phyloP scores from a whole-genome alignment of 257 asterid species.

The Fraxinus anomala region DNA sequence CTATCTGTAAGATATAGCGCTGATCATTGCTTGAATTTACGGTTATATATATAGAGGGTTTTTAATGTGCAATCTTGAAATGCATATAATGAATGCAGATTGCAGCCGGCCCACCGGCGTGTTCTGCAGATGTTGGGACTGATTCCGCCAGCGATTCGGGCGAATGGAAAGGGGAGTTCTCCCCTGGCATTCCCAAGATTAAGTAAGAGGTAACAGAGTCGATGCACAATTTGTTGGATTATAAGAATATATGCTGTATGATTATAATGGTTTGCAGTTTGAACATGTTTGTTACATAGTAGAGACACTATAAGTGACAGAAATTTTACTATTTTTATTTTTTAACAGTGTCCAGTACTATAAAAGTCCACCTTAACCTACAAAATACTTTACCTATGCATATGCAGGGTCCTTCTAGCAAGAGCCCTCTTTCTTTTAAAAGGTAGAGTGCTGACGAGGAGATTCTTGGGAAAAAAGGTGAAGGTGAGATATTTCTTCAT shows the following conservation, averaged over 20 bases:
- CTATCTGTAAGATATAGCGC: too few relatives aligned
- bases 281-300: neutral
- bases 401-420: conserved; percentile 79
- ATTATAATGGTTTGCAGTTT: too few relatives aligned
- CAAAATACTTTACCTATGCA: neutral
- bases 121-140: too few relatives aligned
- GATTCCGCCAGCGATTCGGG: too few relatives aligned
- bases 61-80: neutral
- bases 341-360: neutral
- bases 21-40: too few relatives aligned
- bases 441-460: conserved; percentile 93
- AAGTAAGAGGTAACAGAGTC: conserved; percentile 65
- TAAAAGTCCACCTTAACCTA: neutral
- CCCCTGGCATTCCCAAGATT: conserved; percentile 75
- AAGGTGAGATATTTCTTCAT: conserved; percentile 51
- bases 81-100: conserved; percentile 27
- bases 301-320: neutral
- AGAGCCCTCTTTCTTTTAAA: conserved; percentile 78
- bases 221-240: neutral
- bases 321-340: too few relatives aligned
- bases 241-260: neutral
- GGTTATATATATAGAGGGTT: too few relatives aligned
- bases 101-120: too few relatives aligned
- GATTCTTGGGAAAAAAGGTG: conserved; percentile 88
- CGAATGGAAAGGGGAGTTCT: conserved; percentile 80